Percentiles rank a stretch among this genome's conserved stretches.
These are phyloP conservation scores for Odontarrhena argentea DNA, from an alignment of 345 rosid species.

Conservation along the genomic window DNA sequence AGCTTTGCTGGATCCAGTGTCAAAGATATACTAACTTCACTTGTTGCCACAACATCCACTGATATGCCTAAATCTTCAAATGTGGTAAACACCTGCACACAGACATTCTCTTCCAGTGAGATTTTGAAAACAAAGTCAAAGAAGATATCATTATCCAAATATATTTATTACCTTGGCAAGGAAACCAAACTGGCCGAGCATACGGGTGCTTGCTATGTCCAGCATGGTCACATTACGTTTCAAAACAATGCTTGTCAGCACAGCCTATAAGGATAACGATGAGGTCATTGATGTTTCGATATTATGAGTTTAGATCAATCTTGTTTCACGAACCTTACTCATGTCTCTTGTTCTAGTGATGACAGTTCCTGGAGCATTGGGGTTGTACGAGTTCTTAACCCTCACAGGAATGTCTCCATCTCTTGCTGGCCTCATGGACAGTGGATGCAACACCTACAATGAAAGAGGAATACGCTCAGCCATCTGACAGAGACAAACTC, in stretches of 20 bases:
- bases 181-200: slow-evolving; percentile 95
- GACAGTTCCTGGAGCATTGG: slow-evolving; percentile 89
- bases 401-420: slow-evolving; percentile 92
- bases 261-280: slow-evolving; percentile 56
- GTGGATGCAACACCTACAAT: slow-evolving; percentile 83
- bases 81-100: slow-evolving; percentile 71
- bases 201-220: slow-evolving; percentile 92
- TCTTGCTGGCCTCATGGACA: slow-evolving; percentile 96
- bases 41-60: slow-evolving; percentile 94
- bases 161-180: slow-evolving; percentile 69
- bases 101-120: neutral
- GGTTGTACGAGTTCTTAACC: slow-evolving; percentile 92
- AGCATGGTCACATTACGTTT: slow-evolving; percentile 91
- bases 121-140: slow-evolving; percentile 3
- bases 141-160: slow-evolving; percentile 13
- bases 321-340: slow-evolving; percentile 70
- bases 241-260: slow-evolving; percentile 88
- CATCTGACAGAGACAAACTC: slow-evolving; percentile 14
- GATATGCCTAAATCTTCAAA: slow-evolving; percentile 94
- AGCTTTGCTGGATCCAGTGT: slow-evolving; percentile 91
- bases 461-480: slow-evolving; percentile 3
- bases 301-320: slow-evolving; percentile 12
- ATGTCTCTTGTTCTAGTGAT: slow-evolving; percentile 78
- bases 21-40: slow-evolving; percentile 94
- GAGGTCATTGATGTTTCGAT: slow-evolving; percentile 21